Conservation (phyloP, 2,329 filamentous ascomycete genomes). For the Pseudofabraea citricarpa region DNA sequence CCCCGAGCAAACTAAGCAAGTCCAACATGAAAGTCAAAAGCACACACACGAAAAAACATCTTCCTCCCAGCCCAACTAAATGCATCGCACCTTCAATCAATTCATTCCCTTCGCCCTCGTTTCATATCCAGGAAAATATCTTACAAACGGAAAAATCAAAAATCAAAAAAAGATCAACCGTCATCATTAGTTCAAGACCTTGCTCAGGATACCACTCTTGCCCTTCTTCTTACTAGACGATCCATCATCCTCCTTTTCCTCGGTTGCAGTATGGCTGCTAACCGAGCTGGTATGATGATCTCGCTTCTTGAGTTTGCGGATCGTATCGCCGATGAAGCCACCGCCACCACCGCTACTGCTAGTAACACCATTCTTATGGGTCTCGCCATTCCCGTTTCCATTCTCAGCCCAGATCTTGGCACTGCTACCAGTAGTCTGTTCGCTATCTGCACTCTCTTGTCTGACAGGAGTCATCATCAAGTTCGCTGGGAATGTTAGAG, state of each 20-base stretch:
- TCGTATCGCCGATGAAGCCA: conserved; percentile 17
- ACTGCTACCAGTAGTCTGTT: conserved; percentile 7
- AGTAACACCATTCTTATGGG: no score
- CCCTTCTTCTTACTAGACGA: conserved; percentile 22
- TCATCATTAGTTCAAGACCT: conserved; percentile 16
- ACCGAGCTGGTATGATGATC: conserved; percentile 3
- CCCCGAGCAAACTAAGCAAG: no score
- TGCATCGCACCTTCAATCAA: no score
- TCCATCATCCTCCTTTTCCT: conserved; percentile 13
- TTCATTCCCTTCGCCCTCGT: neutral
- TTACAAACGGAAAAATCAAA: conserved; percentile 11
- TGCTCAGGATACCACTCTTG: conserved; percentile 26
- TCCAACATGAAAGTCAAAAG: no score
- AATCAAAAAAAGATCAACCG: neutral
- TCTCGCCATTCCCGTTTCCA: conserved; percentile 4
- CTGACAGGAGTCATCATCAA: conserved; percentile 24
- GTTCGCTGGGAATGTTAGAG: conserved; percentile 11
- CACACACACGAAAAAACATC: no score
- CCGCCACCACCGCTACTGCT: neutral
- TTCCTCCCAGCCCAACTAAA: no score
- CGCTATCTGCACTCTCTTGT: conserved; percentile 8
- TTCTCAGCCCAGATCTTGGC: conserved; percentile 4
- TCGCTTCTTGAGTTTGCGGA: conserved; percentile 20
- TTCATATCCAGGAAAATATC: conserved; percentile 3
- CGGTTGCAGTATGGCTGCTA: neutral